Evolutionary conservation across 2,329 filamentous ascomycete genomes (phyloP), one percentile per base, ranked within the genome.

Genomic region (Uncinocarpus reesii): DNA sequence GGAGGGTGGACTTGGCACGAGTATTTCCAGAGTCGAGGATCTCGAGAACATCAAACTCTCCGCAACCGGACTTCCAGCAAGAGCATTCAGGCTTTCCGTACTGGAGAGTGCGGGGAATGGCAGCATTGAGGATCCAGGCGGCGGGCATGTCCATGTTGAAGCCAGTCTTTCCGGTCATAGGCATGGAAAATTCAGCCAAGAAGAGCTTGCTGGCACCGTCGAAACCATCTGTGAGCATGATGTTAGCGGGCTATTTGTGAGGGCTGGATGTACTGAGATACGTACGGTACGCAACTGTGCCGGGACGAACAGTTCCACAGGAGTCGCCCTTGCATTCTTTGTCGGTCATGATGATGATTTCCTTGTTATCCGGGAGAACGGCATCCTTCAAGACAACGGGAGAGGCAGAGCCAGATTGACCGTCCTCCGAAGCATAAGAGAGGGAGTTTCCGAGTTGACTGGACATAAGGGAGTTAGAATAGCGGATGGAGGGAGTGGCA

Each of bases 21-120:
- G 69, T 73, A 61, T 82, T 78, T 23, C 83, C 84, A 0, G 73
- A 62, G 52, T 75, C 71, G 34, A 89, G 76, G 20, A 85, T 74
- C 67, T 89, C 85, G 58, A 83, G 80, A 47, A 88, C 73, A 59
- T 90, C 85, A 53, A 84, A 77, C 67, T 90, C 85, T 57, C 83
- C 84, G 61, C 84, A 88, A 31, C 78, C 79, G 58, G 60, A 71
- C 10, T 65, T 65, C 83, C 83, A 88, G 72, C 85, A 89, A 51
- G 78, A 84, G 72, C 84, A 89, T 2, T 67, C 64, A 6, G 68
- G 62, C 41, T 69, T 67, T 53, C 74, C 73, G 68, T 88, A 88
- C 63, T 88, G 83, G 4, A 75, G 69, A 4, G 81, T 80, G 52
- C 80, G 79, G 21, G 83, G 79, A 52, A 89, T 85, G 52, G 78